These are phyloP conservation scores for Candolleomyces aberdarensis DNA, from an alignment of 768 basidiomycete genomes.

Conservation along the genomic window DNA sequence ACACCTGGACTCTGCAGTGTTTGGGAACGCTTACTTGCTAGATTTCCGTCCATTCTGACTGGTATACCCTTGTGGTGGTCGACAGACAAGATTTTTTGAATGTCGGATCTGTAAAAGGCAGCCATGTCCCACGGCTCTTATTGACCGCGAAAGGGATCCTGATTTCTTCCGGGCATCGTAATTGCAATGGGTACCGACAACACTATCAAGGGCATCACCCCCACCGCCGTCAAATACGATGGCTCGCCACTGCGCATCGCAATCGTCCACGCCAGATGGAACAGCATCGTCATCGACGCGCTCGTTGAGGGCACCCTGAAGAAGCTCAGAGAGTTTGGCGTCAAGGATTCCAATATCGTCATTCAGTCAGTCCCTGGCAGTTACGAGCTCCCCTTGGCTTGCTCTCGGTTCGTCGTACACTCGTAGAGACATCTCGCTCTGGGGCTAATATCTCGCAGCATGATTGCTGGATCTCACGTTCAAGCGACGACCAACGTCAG, in stretches of 20 bases:
- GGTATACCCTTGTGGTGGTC: slow-evolving; percentile 1
- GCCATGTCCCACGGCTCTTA: slow-evolving; percentile 23
- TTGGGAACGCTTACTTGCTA: slow-evolving; percentile 43
- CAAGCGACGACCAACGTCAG: slow-evolving; percentile 76
- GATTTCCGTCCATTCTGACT: slow-evolving; percentile 43
- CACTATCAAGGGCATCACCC: slow-evolving; percentile 76
- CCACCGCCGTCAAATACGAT: slow-evolving; percentile 62
- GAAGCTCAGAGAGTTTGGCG: slow-evolving; percentile 82
- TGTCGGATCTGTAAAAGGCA: slow-evolving; percentile 22
- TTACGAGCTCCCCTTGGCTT: slow-evolving; percentile 90
- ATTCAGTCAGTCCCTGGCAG: slow-evolving; percentile 92
- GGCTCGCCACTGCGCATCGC: slow-evolving; percentile 81
- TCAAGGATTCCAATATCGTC: slow-evolving; percentile 87
- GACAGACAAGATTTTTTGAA: slow-evolving; percentile 15
- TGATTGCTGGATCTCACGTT: slow-evolving; percentile 84
- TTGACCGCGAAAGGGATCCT: slow-evolving; percentile 1
- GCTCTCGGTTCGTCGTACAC: slow-evolving; percentile 60
- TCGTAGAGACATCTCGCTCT: slow-evolving; percentile 8
- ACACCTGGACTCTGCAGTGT: not conserved
- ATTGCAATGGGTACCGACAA: slow-evolving; percentile 36
- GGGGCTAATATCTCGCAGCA: slow-evolving; percentile 39
- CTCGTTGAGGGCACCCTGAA: slow-evolving; percentile 75
- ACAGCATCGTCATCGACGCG: slow-evolving; percentile 80
- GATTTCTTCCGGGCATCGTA: slow-evolving; percentile 13
- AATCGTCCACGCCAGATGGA: slow-evolving; percentile 97